These are phyloP conservation scores for Chlamydomonas sphaeroides DNA, from an alignment of 139 green algal genomes.

Conservation along the genomic window DNA sequence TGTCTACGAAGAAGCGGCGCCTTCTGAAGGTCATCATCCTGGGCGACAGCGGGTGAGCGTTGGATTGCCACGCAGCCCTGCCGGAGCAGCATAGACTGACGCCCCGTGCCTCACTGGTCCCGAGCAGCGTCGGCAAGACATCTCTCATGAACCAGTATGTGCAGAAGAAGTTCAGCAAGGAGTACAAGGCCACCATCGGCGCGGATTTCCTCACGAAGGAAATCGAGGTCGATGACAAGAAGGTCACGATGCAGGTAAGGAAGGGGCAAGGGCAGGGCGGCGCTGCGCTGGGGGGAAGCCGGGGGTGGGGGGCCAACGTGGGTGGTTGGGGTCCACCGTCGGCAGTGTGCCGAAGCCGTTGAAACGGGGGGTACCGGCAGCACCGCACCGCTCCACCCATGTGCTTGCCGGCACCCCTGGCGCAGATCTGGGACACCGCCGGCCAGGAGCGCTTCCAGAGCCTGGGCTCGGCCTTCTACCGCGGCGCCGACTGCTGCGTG, in stretches of 20 bases:
- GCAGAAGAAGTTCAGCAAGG: constrained; percentile 98
- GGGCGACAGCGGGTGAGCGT: constrained; percentile 92
- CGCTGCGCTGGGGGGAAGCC: too few species aligned
- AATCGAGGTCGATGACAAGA: constrained; percentile 95
- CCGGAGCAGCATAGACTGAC: too few species aligned
- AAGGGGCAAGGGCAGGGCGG: neutral
- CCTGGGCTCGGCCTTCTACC: constrained; percentile 98
- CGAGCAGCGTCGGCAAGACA: constrained; percentile 95
- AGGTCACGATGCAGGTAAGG: constrained; percentile 96
- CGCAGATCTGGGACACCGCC: constrained; percentile 98
- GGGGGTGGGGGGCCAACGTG: too few species aligned
- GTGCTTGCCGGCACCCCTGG: too few species aligned
- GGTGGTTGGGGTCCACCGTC: too few species aligned
- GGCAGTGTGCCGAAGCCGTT: too few species aligned
- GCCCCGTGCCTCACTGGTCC: neutral
- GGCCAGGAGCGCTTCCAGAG: constrained; percentile 98
- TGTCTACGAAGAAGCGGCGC: constrained; percentile 71
- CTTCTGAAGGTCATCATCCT: constrained; percentile 99
- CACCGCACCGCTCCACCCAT: too few species aligned
- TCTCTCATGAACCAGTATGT: constrained; percentile 99
- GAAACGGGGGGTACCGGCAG: too few species aligned
- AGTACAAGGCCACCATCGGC: constrained; percentile 99
- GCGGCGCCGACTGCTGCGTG: constrained; percentile 98
- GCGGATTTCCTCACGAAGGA: constrained; percentile 99
- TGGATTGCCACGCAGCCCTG: too few species aligned